Evolutionary conservation across 2,329 filamentous ascomycete species (phyloP).

Genomic region (Dendrostoma leiphaemia): DNA sequence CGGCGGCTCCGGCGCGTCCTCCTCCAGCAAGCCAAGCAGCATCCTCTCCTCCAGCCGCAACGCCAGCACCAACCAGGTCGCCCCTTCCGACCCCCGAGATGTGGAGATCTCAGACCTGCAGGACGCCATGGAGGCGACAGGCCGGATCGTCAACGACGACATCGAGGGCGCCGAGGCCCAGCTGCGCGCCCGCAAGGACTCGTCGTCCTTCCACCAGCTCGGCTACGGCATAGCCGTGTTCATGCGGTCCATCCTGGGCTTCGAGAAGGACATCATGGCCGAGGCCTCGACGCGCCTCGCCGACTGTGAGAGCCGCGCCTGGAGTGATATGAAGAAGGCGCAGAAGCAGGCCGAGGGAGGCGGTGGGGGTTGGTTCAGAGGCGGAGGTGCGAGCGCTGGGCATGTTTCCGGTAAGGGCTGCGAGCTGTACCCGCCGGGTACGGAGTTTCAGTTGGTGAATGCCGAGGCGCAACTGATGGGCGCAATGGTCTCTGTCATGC

Average conservation of each 20-base stretch:
- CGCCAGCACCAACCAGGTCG: slow-evolving; percentile 14
- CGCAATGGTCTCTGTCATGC: slow-evolving; percentile 83
- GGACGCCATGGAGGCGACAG: slow-evolving; percentile 62
- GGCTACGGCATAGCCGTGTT: slow-evolving; percentile 81
- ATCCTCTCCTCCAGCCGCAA: slow-evolving; percentile 8
- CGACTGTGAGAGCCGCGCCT: slow-evolving; percentile 74
- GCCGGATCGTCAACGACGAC: slow-evolving; percentile 84
- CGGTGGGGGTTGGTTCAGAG: slow-evolving; percentile 24
- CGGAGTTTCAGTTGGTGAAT: slow-evolving; percentile 81
- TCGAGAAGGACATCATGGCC: slow-evolving; percentile 88
- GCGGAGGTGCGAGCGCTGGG: slow-evolving; percentile 17
- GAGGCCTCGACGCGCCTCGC: slow-evolving; percentile 72
- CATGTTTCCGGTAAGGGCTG: slow-evolving; percentile 38
- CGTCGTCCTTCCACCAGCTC: slow-evolving; percentile 85
- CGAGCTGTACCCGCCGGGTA: slow-evolving; percentile 73
- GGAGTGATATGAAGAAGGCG: slow-evolving; percentile 72
- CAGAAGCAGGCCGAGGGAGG: slow-evolving; percentile 54
- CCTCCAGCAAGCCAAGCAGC: slow-evolving; percentile 8
- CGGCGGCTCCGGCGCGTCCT: background rate
- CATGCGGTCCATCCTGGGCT: slow-evolving; percentile 80
- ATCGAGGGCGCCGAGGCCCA: slow-evolving; percentile 77
- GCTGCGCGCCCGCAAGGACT: slow-evolving; percentile 68
- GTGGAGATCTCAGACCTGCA: slow-evolving; percentile 54
- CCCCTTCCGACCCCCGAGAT: slow-evolving; percentile 23
- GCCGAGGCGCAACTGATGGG: slow-evolving; percentile 87